Percentiles rank a stretch among this genome's conserved stretches.
phyloP scores from a whole-genome alignment of 257 asterid genomes.

The Vinca minor region DNA sequence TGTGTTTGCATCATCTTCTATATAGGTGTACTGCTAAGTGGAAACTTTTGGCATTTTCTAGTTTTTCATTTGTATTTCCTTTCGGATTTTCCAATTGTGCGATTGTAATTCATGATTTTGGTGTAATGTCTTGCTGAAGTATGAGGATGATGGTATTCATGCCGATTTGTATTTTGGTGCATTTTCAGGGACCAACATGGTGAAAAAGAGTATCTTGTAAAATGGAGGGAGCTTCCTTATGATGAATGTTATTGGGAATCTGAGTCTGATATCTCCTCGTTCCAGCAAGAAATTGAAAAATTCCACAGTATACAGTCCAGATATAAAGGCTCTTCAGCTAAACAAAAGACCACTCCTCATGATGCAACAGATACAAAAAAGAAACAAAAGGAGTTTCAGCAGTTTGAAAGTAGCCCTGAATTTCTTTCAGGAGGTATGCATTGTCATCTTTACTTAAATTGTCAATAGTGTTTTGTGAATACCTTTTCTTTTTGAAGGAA shows the following conservation, averaged over 20 bases:
- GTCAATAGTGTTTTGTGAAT: background rate
- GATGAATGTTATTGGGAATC: conserved; percentile 96
- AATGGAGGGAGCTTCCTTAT: conserved; percentile 95
- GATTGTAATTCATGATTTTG: background rate
- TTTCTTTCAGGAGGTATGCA: conserved; percentile 81
- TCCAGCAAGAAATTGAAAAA: conserved; percentile 66
- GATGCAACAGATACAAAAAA: conserved; percentile 61
- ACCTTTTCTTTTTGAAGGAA: conserved; percentile 2
- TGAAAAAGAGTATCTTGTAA: conserved; percentile 82
- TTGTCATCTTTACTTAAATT: background rate
- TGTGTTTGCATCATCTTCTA: background rate
- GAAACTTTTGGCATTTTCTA: background rate
- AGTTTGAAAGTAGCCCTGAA: conserved; percentile 75
- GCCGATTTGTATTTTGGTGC: conserved; percentile 6
- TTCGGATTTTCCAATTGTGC: background rate
- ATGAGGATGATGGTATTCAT: background rate
- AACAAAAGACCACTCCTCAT: conserved; percentile 41
- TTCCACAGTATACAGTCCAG: conserved; percentile 54
- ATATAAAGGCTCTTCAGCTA: conserved; percentile 39
- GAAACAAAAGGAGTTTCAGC: conserved; percentile 82
- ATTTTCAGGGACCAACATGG: conserved; percentile 50
- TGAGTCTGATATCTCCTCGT: conserved; percentile 76
- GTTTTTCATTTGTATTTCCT: background rate
- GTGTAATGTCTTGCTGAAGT: background rate
- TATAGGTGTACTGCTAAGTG: background rate